Percentiles rank a stretch among this genome's conserved stretches.
Conservation (phyloP, 164 flowering plant species). For the Berberis thunbergii region DNA sequence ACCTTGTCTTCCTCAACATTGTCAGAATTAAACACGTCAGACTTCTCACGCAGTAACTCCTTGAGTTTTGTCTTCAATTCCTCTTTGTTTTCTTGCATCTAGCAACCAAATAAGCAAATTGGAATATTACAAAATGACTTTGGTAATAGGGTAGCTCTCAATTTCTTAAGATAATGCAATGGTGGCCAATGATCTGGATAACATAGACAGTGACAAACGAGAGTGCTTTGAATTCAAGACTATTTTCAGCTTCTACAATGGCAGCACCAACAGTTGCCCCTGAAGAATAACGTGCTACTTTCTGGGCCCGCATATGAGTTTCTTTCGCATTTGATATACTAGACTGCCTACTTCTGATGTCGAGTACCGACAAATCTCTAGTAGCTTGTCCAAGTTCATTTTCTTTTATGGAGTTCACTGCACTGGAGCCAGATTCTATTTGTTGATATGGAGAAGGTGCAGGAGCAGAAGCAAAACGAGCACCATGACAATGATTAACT, state of each 20-base stretch:
- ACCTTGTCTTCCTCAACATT: constrained; percentile 88
- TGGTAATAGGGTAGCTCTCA: no score
- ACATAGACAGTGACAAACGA: neutral
- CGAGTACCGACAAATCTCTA: constrained; percentile 14
- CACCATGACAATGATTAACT: constrained; percentile 63
- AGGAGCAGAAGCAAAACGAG: constrained; percentile 82
- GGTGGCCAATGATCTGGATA: neutral
- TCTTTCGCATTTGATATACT: constrained; percentile 18
- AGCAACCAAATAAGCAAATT: constrained; percentile 6
- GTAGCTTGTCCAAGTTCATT: constrained; percentile 16
- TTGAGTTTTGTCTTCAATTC: constrained; percentile 80
- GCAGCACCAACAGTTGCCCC: constrained; percentile 84
- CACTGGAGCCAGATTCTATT: constrained; percentile 9
- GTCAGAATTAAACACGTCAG: constrained; percentile 58
- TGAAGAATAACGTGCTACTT: constrained; percentile 49
- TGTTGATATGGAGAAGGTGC: constrained; percentile 61
- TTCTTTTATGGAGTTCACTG: constrained; percentile 14
- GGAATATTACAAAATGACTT: neutral
- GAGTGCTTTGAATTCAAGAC: constrained; percentile 74
- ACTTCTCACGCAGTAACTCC: constrained; percentile 66
- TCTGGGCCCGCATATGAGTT: constrained; percentile 27
- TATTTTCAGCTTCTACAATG: constrained; percentile 86
- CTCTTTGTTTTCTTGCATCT: constrained; percentile 69
- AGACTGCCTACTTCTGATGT: constrained; percentile 17
- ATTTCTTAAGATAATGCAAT: no score